Evolutionary conservation across 2,329 filamentous ascomycete genomes (phyloP), one percentile per base, ranked within the genome.

Genomic region (Mycocentrospora acerina): DNA sequence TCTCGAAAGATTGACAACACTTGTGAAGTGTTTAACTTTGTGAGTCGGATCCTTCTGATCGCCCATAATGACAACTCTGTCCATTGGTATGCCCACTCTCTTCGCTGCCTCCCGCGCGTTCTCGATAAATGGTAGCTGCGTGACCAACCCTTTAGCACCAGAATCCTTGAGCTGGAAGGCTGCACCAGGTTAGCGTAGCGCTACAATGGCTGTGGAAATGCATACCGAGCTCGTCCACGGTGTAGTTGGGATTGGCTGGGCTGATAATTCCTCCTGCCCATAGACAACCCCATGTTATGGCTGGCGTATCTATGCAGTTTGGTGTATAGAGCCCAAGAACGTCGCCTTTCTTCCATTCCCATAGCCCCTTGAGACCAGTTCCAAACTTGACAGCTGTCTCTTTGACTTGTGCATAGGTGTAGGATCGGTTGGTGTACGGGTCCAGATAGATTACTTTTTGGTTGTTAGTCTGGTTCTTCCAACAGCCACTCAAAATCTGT

Each of bases 161-260:
- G 85, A 85, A 66, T 94, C 87, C 55, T 81, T 81, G 44, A 97
- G 77, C 70, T 96, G 90, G 58, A 87, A 90, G 4, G 85, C 82
- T 22, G 19, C 19, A 22, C 19, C 19, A 6, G 5, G 19, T 22
- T 9, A 22, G 19, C 9, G 9, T 22, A 22, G 5, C 9, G 5
- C 19, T 22, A 9, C 5, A 9, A 9, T 22, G 9, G 19, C 19
- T 22, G 9, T 22, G 19, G 9, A 22, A 22, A 5, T 22, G 9
- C 19, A 9, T 9, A 22, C 19, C 19, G 24, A 96, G 77, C 68
- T 97, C 91, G 8, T 88, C 81, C 10, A 79, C 80, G 0, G 87
- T 95, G 69, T 95, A 95, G 4, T 83, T 82, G 14, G 90, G 90
- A 60, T 96, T 96, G 3, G 88, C 90, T 0, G 90, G 89, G n/a